Evolutionary conservation across 495 filamentous ascomycete genomes (phyloP), one percentile per base, ranked within the genome.

Genomic region (Tuber calosporum): DNA sequence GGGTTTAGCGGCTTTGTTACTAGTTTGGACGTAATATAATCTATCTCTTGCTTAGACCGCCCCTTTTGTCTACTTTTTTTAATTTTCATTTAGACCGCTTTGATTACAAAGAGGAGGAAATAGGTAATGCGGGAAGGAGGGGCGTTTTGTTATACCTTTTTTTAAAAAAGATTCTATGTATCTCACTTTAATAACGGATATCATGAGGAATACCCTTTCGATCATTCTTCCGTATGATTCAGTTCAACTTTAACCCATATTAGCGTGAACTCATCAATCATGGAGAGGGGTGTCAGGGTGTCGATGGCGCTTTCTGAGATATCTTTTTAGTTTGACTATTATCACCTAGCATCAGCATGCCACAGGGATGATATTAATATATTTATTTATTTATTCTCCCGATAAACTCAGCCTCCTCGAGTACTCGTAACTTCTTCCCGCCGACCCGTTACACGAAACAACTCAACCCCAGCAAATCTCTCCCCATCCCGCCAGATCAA

Each of bases 131-230:
- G 53, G 53, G 53, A 26, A 34, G 53, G 13, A n/a, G 1, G 26
- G n/a, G n/a, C n/a, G n/a, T n/a, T n/a, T n/a, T n/a, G n/a, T n/a
- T n/a, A n/a, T n/a, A n/a, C n/a, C 26, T n/a, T 53, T 11, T n/a
- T n/a, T n/a, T n/a, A n/a, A n/a, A n/a, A n/a, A n/a, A n/a, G n/a
- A 30, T 30, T 62, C 53, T 62, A 62, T 34, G 53, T 62, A 62
- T 62, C 17, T 62, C 34, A 34, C 17, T 34, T 62, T 62, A n/a
- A 58, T 26, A 26, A 11, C 19, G 9, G 30, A n/a, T 3, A 0
- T 26, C 48, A 26, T 58, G n/a, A 58, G n/a, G 22, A 30, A 30
- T 9, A 26, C n/a, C 9, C n/a, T 58, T 30, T 13, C 48, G 8
- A 11, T 58, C 48, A 26, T n/a, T 58, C 1, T 26, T 58, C 48